Base-by-base conservation (phyloP, 257 asterid species). In the Echites panduratus region DNA sequence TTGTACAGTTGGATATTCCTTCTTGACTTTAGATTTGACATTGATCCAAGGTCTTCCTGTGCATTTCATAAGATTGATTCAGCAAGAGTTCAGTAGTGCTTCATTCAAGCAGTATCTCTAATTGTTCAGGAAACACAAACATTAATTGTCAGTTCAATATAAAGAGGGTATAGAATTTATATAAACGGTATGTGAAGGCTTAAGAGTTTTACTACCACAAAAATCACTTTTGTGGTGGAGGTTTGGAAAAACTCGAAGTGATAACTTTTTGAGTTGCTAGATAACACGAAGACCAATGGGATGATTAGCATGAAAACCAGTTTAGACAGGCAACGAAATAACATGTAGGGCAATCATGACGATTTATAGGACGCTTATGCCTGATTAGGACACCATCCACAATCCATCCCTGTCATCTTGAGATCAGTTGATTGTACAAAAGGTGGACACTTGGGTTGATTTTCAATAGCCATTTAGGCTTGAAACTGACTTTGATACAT, bases 1-100 rank as follows among this genome's bases (percentile, higher is more conserved):
- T 84, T 87, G 96, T 79, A 94, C 90, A 10, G 87, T 72, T 45
- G 95, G 99, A 80, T 87, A 94, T 79, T 94, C 97, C 82, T 89
- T 89, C 89, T 82, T 89, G 84, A 94, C 78, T 72, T 91, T 91
- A 56, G 97, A 86, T 78, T 94, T 94, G 70, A 89, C 97, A 4
- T 84, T 92, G 68, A 78, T 67, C 97, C 95, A 94, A 4, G 96
- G 88, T 82, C 99, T 84, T 62, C 96, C 99, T 89, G 84, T 65
- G 45, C 74, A 78, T 76, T 58, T 48, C 61, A 35, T 19, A 74
- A 76, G 22, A 64, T 57, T 45, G 56, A 27, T 22, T 71, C 68
- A 53, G 22, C 24, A 47, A 27, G 57, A 65, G 16, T 19, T 50
- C 52, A 45, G 73, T 13, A 61, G 0, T 7, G 2, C 5, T 48